Evolutionary conservation across 495 filamentous ascomycete species (phyloP).

Genomic region (Opeltia flavorubescens): DNA sequence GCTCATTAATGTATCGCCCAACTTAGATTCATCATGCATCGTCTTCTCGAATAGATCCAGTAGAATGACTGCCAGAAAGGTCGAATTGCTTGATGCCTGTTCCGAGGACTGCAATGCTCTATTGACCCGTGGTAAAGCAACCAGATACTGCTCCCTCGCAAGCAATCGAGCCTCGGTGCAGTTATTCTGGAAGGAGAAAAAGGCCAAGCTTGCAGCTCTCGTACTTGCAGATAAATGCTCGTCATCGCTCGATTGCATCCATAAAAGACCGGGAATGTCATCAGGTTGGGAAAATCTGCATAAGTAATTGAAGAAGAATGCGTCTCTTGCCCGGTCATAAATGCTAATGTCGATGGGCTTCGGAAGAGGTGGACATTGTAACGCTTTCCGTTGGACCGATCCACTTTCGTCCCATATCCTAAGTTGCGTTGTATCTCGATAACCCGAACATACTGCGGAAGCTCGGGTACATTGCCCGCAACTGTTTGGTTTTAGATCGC

Average conservation of each 20-base stretch:
- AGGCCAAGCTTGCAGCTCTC: conserved; percentile 17
- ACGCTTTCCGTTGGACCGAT: background rate
- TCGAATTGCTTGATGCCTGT: conserved; percentile 8
- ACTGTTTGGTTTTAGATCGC: conserved; percentile 10
- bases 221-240: conserved; percentile 8
- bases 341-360: background rate
- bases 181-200: conserved; percentile 8
- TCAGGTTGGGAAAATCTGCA: conserved; percentile 14
- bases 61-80: conserved; percentile 15
- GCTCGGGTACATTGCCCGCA: conserved; percentile 17
- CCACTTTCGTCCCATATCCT: conserved; percentile 3
- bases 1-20: conserved; percentile 13
- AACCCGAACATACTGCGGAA: conserved; percentile 7
- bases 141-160: conserved; percentile 11
- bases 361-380: background rate
- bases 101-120: conserved; percentile 3
- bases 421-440: conserved; percentile 2
- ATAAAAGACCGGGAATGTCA: conserved; percentile 13
- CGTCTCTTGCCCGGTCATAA: conserved; percentile 9
- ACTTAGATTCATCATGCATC: conserved; percentile 6
- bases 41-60: conserved; percentile 22
- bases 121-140: conserved; percentile 12
- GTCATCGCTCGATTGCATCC: background rate
- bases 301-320: conserved; percentile 17
- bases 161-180: background rate